phyloP scores from a whole-genome alignment of 176 grass and related monocot species.

The Pontederia crassipes region DNA sequence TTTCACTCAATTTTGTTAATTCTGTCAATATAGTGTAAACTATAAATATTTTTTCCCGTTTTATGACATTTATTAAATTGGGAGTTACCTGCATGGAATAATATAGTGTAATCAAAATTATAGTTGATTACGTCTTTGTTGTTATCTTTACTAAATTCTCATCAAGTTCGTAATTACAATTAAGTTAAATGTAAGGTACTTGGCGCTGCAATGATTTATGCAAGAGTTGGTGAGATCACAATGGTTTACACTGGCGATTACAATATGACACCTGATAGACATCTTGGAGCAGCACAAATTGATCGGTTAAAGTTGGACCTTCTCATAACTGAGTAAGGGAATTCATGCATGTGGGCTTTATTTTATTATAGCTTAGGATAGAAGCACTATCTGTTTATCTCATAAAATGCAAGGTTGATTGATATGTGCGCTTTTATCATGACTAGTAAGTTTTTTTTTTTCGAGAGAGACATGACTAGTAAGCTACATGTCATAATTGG shows the following conservation, averaged over 20 bases:
- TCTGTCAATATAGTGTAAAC: too few relatives aligned
- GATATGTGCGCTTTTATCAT: too few relatives aligned
- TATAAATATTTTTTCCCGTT: too few relatives aligned
- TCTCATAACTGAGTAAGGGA: slow-evolving; percentile 79
- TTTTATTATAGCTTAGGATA: not conserved
- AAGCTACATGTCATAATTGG: too few relatives aligned
- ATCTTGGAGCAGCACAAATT: slow-evolving; percentile 96
- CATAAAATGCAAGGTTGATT: too few relatives aligned
- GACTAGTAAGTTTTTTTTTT: too few relatives aligned
- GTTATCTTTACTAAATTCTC: slow-evolving; percentile 13
- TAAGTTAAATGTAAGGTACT: slow-evolving; percentile 45
- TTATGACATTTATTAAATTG: too few relatives aligned
- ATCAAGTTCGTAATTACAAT: slow-evolving; percentile 7
- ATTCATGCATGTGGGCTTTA: not conserved
- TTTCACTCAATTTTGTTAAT: too few relatives aligned
- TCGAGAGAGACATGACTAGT: too few relatives aligned
- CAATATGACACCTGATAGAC: slow-evolving; percentile 98
- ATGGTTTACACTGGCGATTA: slow-evolving; percentile 96
- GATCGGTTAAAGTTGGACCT: slow-evolving; percentile 74
- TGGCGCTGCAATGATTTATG: slow-evolving; percentile 96
- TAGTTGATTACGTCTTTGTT: not conserved
- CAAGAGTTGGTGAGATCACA: slow-evolving; percentile 56
- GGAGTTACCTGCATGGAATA: too few relatives aligned
- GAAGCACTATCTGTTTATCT: not conserved
- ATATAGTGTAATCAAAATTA: too few relatives aligned